Evolutionary conservation across 164 flowering plant genomes (phyloP).

Genomic region (Aristolochia californica): DNA sequence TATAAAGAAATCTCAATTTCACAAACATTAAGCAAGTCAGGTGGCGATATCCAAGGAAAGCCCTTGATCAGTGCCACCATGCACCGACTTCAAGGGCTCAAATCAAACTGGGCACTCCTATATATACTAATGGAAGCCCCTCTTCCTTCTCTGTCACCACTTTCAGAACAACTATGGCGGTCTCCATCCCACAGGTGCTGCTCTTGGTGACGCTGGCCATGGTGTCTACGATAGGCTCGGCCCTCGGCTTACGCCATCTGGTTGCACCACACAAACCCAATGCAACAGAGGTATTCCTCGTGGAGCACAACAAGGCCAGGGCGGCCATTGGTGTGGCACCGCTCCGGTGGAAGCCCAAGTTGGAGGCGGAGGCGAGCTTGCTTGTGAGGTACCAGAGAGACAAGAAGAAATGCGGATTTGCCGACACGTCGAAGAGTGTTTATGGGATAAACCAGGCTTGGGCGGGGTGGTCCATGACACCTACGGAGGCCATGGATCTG

Average conservation of each 20-base stretch:
- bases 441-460: constrained; percentile 59
- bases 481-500: constrained; percentile 32
- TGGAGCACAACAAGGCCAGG: constrained; percentile 56
- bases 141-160: not conserved
- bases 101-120: not conserved
- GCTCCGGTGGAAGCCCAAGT: constrained; percentile 42
- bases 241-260: constrained; percentile 2
- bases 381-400: constrained; percentile 43
- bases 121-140: not conserved
- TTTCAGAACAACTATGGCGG: constrained; percentile 10
- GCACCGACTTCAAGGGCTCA: too few relatives aligned
- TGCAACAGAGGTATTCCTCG: constrained; percentile 33
- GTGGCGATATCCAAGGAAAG: too few relatives aligned
- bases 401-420: constrained; percentile 43
- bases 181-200: constrained; percentile 1
- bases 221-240: constrained; percentile 5
- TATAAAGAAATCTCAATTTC: too few relatives aligned
- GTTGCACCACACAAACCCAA: not conserved
- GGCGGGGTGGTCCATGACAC: constrained; percentile 29
- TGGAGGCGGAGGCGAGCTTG: constrained; percentile 31
- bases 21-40: too few relatives aligned
- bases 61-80: too few relatives aligned
- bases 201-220: not conserved
- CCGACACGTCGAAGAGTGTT: constrained; percentile 19
- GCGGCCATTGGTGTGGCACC: constrained; percentile 43